Percentiles rank a stretch among this genome's conserved stretches.
These are phyloP conservation scores for Globisporangium perplexum DNA, from an alignment of 352 stramenopile genomes.

Conservation along the genomic window DNA sequence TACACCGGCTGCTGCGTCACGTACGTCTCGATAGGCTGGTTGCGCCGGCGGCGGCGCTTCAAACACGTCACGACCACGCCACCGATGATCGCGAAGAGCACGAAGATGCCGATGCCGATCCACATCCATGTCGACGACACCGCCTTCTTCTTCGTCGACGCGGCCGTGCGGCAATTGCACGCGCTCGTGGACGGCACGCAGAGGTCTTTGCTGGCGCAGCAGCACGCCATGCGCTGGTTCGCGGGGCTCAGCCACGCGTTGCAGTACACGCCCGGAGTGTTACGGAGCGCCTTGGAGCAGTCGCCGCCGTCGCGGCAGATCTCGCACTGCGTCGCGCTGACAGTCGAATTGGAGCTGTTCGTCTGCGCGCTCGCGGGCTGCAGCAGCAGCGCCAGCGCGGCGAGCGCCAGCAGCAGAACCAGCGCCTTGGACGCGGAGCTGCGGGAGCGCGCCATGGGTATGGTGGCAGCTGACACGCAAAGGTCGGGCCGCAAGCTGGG, in stretches of 20 bases:
- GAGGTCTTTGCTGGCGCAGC: conserved; percentile 30
- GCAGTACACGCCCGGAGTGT: conserved; percentile 37
- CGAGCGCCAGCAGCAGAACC: neutral
- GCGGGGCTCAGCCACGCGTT: conserved; percentile 38
- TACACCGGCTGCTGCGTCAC: conserved; percentile 5
- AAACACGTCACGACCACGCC: conserved; percentile 25
- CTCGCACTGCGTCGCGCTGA: conserved; percentile 26
- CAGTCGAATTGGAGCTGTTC: conserved; percentile 3
- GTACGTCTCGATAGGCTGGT: conserved; percentile 8
- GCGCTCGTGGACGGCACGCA: conserved; percentile 26
- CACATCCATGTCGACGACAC: conserved; percentile 13
- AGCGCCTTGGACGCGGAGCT: neutral
- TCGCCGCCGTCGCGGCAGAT: conserved; percentile 38
- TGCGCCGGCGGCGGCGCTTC: conserved; percentile 24
- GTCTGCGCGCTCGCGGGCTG: neutral
- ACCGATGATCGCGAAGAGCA: conserved; percentile 23
- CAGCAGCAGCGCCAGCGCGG: neutral
- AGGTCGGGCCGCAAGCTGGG: too few species aligned
- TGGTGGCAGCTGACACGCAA: neutral
- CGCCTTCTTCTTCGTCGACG: conserved; percentile 11
- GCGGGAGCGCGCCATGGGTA: neutral
- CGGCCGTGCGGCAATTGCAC: conserved; percentile 27
- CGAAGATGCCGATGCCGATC: conserved; percentile 23
- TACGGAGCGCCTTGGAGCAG: conserved; percentile 42
- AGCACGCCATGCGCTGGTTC: conserved; percentile 34